Evolutionary conservation across 2,329 filamentous ascomycete species (phyloP).

Genomic region (Verticillium nonalfalfae): DNA sequence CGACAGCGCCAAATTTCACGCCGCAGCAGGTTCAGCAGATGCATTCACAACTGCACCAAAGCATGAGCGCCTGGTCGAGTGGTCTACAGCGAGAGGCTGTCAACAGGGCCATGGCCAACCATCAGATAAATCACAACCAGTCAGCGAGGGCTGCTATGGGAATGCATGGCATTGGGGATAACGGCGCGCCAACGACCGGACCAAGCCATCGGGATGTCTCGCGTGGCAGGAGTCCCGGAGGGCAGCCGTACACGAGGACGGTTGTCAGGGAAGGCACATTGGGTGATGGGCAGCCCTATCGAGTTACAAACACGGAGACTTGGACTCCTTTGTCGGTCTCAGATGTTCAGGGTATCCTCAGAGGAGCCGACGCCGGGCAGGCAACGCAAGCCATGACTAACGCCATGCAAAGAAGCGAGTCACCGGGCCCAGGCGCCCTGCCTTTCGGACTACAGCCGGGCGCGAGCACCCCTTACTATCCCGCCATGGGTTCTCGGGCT

Average conservation of each 20-base stretch:
- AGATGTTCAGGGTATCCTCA: slow-evolving; percentile 40
- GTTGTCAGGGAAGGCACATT: slow-evolving; percentile 9
- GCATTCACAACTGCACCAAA: slow-evolving; percentile 28
- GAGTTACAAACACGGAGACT: slow-evolving; percentile 12
- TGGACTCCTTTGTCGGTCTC: slow-evolving; percentile 25
- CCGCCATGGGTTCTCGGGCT: slow-evolving; percentile 26
- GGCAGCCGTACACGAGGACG: slow-evolving; percentile 9
- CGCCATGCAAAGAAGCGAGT: slow-evolving; percentile 42
- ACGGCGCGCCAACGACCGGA: slow-evolving; percentile 14
- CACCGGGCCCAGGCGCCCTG: not conserved
- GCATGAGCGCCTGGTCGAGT: slow-evolving; percentile 36
- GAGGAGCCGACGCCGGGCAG: slow-evolving; percentile 37
- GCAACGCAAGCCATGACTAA: slow-evolving; percentile 34
- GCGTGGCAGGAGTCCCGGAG: slow-evolving; percentile 21
- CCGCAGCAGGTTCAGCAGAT: slow-evolving; percentile 13
- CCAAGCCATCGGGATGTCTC: slow-evolving; percentile 13
- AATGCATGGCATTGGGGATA: slow-evolving; percentile 32
- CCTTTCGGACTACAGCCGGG: slow-evolving; percentile 36
- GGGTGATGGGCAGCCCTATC: slow-evolving; percentile 12
- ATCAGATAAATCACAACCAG: slow-evolving; percentile 38
- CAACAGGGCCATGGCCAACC: slow-evolving; percentile 31
- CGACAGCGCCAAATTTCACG: slow-evolving; percentile 6
- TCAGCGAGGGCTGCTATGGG: slow-evolving; percentile 31
- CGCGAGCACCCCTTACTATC: slow-evolving; percentile 28
- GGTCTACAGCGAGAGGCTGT: slow-evolving; percentile 41